A percentile compares a stretch with the other conserved stretches of the same genome.
Evolutionary conservation across 2,329 filamentous ascomycete species (phyloP).

Genomic region (Penicillium sp.): DNA sequence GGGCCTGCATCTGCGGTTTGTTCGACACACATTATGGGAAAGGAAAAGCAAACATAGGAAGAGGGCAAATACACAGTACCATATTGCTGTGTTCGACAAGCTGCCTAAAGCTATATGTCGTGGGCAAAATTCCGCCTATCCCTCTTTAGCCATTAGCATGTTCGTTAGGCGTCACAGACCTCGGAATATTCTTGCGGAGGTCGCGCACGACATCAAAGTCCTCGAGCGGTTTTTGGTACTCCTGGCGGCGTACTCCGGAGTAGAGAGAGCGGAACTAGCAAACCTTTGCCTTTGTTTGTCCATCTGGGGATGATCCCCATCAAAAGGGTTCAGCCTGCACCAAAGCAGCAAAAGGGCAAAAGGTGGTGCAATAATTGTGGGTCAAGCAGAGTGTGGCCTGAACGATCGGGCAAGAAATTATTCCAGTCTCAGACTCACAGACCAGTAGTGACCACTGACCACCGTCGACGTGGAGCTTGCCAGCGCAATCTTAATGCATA

Average conservation of each 20-base stretch:
- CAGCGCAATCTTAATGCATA: slow-evolving; percentile 26
- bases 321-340: slow-evolving; percentile 20
- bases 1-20: slow-evolving; percentile 19
- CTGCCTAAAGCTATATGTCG: no score
- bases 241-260: no score
- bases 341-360: slow-evolving; percentile 23
- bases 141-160: not conserved
- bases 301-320: slow-evolving; percentile 25
- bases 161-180: not conserved
- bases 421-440: not conserved
- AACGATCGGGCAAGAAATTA: slow-evolving; percentile 16
- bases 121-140: not conserved
- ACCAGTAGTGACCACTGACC: slow-evolving; percentile 1
- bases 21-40: not conserved
- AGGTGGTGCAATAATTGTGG: slow-evolving; percentile 17
- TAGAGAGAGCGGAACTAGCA: not conserved
- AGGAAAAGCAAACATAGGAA: slow-evolving; percentile 11
- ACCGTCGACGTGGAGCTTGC: slow-evolving; percentile 14
- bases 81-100: not conserved
- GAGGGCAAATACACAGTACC: not conserved
- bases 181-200: slow-evolving; percentile 1
- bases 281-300: slow-evolving; percentile 6
- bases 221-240: not conserved
- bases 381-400: slow-evolving; percentile 9
- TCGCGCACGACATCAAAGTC: not conserved